phyloP scores from a whole-genome alignment of 2,329 filamentous ascomycete genomes.

The Fusarium nanum region DNA sequence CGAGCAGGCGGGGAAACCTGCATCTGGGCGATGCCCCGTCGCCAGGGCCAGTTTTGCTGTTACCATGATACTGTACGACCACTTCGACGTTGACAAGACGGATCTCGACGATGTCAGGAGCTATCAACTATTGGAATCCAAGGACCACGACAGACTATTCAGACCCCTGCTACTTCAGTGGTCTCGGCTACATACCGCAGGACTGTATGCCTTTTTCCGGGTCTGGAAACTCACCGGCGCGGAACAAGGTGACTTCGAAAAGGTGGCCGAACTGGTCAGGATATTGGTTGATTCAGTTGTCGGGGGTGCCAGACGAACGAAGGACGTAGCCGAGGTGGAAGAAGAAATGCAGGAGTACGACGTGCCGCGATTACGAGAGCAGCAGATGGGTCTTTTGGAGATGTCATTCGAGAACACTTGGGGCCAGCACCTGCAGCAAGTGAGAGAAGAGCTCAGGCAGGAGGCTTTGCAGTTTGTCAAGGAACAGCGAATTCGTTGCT shows the following conservation, averaged over 20 bases:
- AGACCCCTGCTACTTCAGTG: slow-evolving; percentile 90
- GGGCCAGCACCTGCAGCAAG: slow-evolving; percentile 88
- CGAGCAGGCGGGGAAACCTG: slow-evolving; percentile 82
- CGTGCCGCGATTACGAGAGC: slow-evolving; percentile 78
- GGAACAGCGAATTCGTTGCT: slow-evolving; percentile 91
- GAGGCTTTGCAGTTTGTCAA: slow-evolving; percentile 97
- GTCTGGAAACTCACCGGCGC: slow-evolving; percentile 93
- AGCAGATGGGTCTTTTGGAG: slow-evolving; percentile 94
- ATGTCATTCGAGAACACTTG: slow-evolving; percentile 94
- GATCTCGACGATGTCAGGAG: slow-evolving; percentile 82
- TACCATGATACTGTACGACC: slow-evolving; percentile 89
- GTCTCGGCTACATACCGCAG: slow-evolving; percentile 88
- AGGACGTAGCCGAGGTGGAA: slow-evolving; percentile 87
- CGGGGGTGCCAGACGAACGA: slow-evolving; percentile 82
- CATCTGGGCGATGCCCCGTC: slow-evolving; percentile 83
- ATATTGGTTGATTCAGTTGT: slow-evolving; percentile 92
- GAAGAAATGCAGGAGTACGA: slow-evolving; percentile 90
- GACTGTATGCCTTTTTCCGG: slow-evolving; percentile 87
- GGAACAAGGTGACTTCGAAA: slow-evolving; percentile 87
- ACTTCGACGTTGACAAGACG: slow-evolving; percentile 91
- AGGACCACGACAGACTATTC: slow-evolving; percentile 88
- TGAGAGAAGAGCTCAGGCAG: slow-evolving; percentile 90
- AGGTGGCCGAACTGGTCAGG: slow-evolving; percentile 89
- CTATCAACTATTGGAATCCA: slow-evolving; percentile 78
- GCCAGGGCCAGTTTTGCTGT: slow-evolving; percentile 87